Conservation (phyloP, 176 grass and related monocot genomes). For the Paspalum notatum region DNA sequence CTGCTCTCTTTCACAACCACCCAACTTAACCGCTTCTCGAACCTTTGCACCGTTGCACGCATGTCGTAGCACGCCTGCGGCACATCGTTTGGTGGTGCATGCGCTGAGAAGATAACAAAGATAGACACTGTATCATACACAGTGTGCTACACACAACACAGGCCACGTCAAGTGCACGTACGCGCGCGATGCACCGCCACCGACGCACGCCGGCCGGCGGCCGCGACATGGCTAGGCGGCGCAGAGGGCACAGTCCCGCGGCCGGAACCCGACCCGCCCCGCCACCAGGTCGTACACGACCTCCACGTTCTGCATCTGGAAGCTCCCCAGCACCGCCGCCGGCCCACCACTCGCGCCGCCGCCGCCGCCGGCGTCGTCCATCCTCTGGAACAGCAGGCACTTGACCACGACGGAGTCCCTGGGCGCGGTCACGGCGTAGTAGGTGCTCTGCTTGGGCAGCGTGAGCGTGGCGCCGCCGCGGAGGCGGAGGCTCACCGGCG, state of each 20-base stretch:
- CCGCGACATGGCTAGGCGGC: not conserved
- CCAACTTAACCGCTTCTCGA: not conserved
- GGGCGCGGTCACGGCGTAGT: slow-evolving; percentile 47
- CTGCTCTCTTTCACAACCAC: not conserved
- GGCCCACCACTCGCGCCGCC: not conserved
- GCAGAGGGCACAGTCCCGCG: slow-evolving; percentile 38
- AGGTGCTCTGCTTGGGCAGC: slow-evolving; percentile 54
- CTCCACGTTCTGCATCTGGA: slow-evolving; percentile 65
- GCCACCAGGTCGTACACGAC: slow-evolving; percentile 49
- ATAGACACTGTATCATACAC: too few relatives aligned
- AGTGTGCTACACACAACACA: too few relatives aligned
- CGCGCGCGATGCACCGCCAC: too few relatives aligned
- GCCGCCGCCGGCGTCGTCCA: slow-evolving; percentile 22
- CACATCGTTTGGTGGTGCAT: too few relatives aligned
- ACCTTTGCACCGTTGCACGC: not conserved
- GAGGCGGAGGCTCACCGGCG: slow-evolving; percentile 26
- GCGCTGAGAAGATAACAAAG: too few relatives aligned
- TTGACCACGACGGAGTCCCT: slow-evolving; percentile 44
- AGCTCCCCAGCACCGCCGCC: slow-evolving; percentile 47
- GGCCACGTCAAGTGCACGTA: too few relatives aligned
- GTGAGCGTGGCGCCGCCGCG: slow-evolving; percentile 22
- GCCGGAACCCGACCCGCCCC: slow-evolving; percentile 48
- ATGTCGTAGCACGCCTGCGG: not conserved
- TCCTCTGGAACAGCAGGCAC: slow-evolving; percentile 51
- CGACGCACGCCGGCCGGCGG: too few relatives aligned